A percentile compares a stretch with the other conserved stretches of the same genome.
These are phyloP conservation scores for Hordeum marinum DNA, from an alignment of 176 grass and related monocot genomes.

Conservation along the genomic window DNA sequence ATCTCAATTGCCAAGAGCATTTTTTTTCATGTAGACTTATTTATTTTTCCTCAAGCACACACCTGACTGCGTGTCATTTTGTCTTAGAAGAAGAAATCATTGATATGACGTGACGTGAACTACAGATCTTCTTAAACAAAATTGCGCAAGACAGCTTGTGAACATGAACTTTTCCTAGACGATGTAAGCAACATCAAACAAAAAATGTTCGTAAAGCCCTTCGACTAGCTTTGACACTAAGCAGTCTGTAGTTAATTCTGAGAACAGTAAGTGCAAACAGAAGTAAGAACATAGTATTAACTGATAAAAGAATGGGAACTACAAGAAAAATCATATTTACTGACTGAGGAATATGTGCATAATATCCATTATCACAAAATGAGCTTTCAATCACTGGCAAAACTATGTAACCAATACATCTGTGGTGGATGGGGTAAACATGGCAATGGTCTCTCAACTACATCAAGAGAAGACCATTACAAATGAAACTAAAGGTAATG, in stretches of 20 bases:
- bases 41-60: neutral
- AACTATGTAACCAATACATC: neutral
- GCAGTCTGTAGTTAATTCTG: too few species aligned
- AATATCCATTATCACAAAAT: neutral
- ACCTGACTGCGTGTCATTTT: neutral
- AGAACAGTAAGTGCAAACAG: neutral
- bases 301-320: neutral
- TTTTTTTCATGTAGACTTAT: neutral
- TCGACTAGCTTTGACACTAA: neutral
- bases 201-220: neutral
- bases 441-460: neutral
- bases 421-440: neutral
- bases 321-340: neutral
- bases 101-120: neutral
- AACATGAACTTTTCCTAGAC: neutral
- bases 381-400: neutral
- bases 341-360: neutral
- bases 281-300: neutral
- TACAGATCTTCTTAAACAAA: neutral
- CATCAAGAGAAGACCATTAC: slow-evolving; percentile 1
- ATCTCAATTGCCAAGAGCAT: neutral
- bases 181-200: neutral
- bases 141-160: neutral
- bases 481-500: neutral
- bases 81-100: neutral